Percentiles rank a stretch among this genome's conserved stretches.
Evolutionary conservation across 805 yeast species (phyloP).

Genomic region (Saccharomycopsis sp.): DNA sequence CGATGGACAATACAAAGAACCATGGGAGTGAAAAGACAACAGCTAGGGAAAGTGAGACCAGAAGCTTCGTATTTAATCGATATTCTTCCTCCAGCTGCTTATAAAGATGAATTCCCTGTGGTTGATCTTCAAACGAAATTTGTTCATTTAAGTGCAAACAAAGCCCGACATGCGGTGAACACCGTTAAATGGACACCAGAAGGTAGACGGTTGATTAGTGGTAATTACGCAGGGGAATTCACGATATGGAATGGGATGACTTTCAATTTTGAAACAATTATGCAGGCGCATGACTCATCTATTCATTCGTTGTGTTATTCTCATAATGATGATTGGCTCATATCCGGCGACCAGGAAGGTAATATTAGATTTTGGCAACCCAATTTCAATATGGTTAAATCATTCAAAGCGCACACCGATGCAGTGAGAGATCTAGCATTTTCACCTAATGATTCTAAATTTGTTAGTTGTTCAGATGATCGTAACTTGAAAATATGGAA

Average conservation of each 20-base stretch:
- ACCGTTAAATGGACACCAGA: constrained; percentile 96
- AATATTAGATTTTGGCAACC: constrained; percentile 95
- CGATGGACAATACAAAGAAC: constrained; percentile 48
- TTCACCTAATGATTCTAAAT: constrained; percentile 84
- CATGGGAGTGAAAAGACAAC: constrained; percentile 36
- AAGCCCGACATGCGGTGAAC: constrained; percentile 84
- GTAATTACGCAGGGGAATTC: constrained; percentile 90
- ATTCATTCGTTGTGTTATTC: constrained; percentile 74
- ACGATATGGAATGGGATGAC: constrained; percentile 96
- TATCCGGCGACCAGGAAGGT: constrained; percentile 93
- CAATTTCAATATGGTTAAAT: constrained; percentile 91
- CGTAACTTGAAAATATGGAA: constrained; percentile 89
- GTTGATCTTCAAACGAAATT: constrained; percentile 72
- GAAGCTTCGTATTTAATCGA: constrained; percentile 60
- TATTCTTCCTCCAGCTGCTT: constrained; percentile 59
- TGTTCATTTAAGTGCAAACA: constrained; percentile 85
- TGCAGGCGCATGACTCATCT: constrained; percentile 97
- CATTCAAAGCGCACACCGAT: constrained; percentile 68
- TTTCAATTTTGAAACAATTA: constrained; percentile 91
- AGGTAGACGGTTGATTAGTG: constrained; percentile 83
- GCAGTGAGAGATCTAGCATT: constrained; percentile 83
- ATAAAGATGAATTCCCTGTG: constrained; percentile 39
- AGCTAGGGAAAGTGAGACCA: constrained; percentile 52
- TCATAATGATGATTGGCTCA: constrained; percentile 88
- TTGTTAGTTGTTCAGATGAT: constrained; percentile 93